Evolutionary conservation across 1,284 basidiomycete species (phyloP), one percentile per base, ranked within the genome.

Genomic region (Sanghuangporus baumii): DNA sequence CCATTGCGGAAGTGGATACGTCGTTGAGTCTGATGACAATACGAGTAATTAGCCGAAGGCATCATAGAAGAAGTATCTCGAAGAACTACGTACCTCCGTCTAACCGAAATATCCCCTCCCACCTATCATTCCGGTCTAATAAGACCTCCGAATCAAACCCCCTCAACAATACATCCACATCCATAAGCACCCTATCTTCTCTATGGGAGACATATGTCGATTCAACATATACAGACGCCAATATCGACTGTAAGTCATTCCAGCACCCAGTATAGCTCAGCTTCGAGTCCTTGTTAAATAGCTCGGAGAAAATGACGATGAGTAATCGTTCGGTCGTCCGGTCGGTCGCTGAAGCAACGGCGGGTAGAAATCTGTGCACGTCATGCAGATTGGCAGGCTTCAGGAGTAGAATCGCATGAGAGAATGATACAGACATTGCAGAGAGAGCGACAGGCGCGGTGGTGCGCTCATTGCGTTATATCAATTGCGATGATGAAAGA

Each of bases 171-270:
- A 91, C 86, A 67, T 88, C 84, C 57, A 92, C 75, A 59, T 87
- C 79, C 76, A 93, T 81, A 54, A 91, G 78, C 41, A 91, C 75
- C 62, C 84, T 85, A 72, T 82, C 80, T 69, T 80, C 72, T 50
- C 84, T 81, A 71, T 88, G 83, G n/a, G 88, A 86, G 46, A 83
- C 79, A 66, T 80, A 85, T 23, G 86, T 86, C 16, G 89, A 86
- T 69, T 88, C 86, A 7, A 90, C 87, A 70, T 91, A 91, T 55
- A 87, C 81, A 71, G 82, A 88, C 0, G 89, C 88, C 65, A 91
- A 76, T 38, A 91, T 76, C 8, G 79, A 74, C 73, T 91, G 88
- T 1, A 91, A 79, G 31, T 79, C 78, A 63, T 82, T 75, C 81
- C 85, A 91, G 48, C 71, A 72, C 16, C 72, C 73, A 5, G 81